phyloP scores from a whole-genome alignment of 2,329 filamentous ascomycete genomes.

The Akanthomyces lecanii region DNA sequence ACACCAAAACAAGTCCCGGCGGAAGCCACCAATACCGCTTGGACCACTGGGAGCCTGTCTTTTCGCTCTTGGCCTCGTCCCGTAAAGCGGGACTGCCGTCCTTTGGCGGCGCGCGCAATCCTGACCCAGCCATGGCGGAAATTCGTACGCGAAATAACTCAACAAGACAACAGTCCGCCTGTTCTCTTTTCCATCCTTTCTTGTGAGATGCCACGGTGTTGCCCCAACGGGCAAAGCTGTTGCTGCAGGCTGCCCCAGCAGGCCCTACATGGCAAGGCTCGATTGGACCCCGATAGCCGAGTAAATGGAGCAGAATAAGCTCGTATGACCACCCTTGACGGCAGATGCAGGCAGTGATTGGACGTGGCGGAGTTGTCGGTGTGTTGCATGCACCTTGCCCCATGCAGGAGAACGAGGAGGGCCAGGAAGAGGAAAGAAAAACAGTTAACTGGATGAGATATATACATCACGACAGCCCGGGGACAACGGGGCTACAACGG shows the following conservation, averaged over 20 bases:
- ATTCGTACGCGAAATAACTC: background rate
- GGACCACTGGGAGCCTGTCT: background rate
- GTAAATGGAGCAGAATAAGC: slow-evolving; percentile 14
- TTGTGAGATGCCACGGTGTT: background rate
- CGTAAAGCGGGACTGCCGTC: background rate
- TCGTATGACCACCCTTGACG: slow-evolving; percentile 10
- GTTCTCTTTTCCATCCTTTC: background rate
- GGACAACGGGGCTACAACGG: background rate
- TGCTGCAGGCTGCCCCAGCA: slow-evolving; percentile 8
- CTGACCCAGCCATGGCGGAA: background rate
- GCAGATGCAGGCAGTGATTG: background rate
- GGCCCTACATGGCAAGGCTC: slow-evolving; percentile 1
- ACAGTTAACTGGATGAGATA: background rate
- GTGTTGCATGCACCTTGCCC: background rate
- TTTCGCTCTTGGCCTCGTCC: background rate
- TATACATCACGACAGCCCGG: background rate
- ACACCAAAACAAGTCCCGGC: background rate
- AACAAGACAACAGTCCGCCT: background rate
- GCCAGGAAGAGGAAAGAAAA: background rate
- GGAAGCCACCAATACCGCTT: background rate
- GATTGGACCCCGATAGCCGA: slow-evolving; percentile 14
- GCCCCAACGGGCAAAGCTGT: slow-evolving; percentile 1
- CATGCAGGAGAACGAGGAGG: background rate
- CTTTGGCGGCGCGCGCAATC: background rate
- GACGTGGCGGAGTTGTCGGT: background rate